Percentiles rank a stretch among this genome's conserved stretches.
phyloP scores from a whole-genome alignment of 495 filamentous ascomycete species.

The Sabuloglossum arenarium region DNA sequence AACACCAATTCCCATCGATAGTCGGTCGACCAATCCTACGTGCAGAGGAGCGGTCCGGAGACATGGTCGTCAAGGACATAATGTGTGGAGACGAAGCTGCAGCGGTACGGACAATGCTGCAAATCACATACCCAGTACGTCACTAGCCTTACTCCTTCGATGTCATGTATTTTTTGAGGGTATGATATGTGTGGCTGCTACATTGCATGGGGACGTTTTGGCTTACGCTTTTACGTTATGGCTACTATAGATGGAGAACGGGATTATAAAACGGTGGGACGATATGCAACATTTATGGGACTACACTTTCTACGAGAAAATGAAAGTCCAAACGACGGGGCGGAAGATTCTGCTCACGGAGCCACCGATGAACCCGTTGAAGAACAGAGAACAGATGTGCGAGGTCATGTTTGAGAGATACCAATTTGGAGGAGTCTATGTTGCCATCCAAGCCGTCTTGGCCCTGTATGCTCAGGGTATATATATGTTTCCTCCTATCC shows the following conservation, averaged over 20 bases:
- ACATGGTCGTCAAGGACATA: slow-evolving; percentile 89
- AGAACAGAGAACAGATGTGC: slow-evolving; percentile 90
- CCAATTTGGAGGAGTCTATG: slow-evolving; percentile 90
- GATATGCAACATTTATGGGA: slow-evolving; percentile 99
- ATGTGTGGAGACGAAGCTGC: slow-evolving; percentile 99
- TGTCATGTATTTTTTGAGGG: background rate
- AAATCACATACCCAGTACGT: slow-evolving; percentile 82
- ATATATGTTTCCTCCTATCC: background rate
- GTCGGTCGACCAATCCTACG: slow-evolving; percentile 95
- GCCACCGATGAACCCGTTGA: slow-evolving; percentile 91
- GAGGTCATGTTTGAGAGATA: slow-evolving; percentile 98
- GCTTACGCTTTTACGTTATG: background rate
- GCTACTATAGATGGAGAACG: slow-evolving; percentile 71
- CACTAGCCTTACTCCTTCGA: background rate
- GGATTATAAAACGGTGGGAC: slow-evolving; percentile 97
- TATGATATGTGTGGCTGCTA: background rate
- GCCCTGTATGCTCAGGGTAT: slow-evolving; percentile 92
- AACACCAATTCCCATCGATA: slow-evolving; percentile 95
- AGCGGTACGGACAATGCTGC: slow-evolving; percentile 84
- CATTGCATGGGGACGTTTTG: background rate
- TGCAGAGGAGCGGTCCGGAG: slow-evolving; percentile 65
- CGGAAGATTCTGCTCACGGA: slow-evolving; percentile 98
- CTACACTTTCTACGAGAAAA: slow-evolving; percentile 93
- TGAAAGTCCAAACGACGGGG: slow-evolving; percentile 74
- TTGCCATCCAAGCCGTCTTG: slow-evolving; percentile 94